Percentiles rank a stretch among this genome's conserved stretches.
Conservation (phyloP, 2,329 filamentous ascomycete genomes). For the Albifimbria verrucaria region DNA sequence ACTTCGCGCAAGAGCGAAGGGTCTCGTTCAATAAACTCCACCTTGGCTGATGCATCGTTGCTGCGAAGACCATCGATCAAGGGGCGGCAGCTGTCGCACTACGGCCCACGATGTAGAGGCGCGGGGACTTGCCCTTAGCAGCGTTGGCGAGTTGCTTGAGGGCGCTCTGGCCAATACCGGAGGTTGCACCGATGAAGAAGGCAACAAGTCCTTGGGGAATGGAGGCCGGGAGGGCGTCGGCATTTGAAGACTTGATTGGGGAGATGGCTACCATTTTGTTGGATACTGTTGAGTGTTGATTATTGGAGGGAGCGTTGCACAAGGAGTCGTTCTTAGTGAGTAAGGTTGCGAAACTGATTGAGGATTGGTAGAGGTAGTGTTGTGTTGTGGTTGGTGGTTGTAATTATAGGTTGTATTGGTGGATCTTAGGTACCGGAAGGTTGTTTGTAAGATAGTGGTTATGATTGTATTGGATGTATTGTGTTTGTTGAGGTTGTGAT, state of each 20-base stretch:
- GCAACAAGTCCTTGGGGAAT: conserved; percentile 26
- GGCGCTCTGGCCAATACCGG: conserved; percentile 46
- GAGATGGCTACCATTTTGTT: conserved; percentile 9
- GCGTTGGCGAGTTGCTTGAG: conserved; percentile 41
- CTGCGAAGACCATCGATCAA: conserved; percentile 38
- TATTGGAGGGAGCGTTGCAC: too few relatives aligned
- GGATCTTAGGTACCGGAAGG: too few relatives aligned
- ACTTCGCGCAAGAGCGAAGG: conserved; percentile 47
- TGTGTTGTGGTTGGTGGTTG: too few relatives aligned
- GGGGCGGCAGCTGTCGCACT: conserved; percentile 27
- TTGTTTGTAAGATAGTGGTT: too few relatives aligned
- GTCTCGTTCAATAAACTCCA: conserved; percentile 47
- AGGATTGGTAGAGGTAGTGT: too few relatives aligned
- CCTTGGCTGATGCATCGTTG: conserved; percentile 38
- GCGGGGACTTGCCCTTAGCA: conserved; percentile 27
- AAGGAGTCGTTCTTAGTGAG: too few relatives aligned
- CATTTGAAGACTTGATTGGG: conserved; percentile 9
- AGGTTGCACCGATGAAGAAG: conserved; percentile 50
- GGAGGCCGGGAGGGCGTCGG: conserved; percentile 1
- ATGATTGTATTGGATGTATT: too few relatives aligned
- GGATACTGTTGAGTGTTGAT: too few relatives aligned
- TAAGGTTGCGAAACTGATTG: too few relatives aligned
- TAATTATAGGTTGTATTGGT: too few relatives aligned
- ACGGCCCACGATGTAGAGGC: conserved; percentile 49
- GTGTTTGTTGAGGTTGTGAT: too few relatives aligned